A percentile compares a stretch with the other conserved stretches of the same genome.
phyloP scores from a whole-genome alignment of 306 rosid genomes.

The Begonia fuchsioides region DNA sequence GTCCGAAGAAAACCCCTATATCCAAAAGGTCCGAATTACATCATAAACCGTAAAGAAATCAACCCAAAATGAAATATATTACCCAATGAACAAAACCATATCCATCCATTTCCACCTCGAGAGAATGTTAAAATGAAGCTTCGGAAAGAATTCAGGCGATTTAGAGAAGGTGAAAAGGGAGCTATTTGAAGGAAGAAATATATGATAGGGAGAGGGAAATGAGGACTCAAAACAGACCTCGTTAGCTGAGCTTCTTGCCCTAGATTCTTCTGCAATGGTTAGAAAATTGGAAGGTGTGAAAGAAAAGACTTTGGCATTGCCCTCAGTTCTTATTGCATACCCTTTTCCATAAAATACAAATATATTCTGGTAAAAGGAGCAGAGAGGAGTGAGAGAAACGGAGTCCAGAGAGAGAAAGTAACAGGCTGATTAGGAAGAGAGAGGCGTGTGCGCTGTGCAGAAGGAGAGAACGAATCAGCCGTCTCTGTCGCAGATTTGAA shows the following conservation, averaged over 20 bases:
- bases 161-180: neutral
- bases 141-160: too few relatives aligned
- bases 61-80: neutral
- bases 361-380: conserved; percentile 1
- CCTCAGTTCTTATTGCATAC: neutral
- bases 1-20: neutral
- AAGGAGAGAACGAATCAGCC: conserved; percentile 14
- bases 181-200: neutral
- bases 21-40: neutral
- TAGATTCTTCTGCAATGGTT: conserved; percentile 62
- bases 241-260: conserved; percentile 32
- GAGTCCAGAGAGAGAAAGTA: too few relatives aligned
- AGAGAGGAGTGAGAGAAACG: neutral
- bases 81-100: neutral
- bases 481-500: conserved; percentile 13
- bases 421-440: too few relatives aligned
- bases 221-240: conserved; percentile 4
- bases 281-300: conserved; percentile 43
- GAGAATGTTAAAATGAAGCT: too few relatives aligned
- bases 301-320: conserved; percentile 28
- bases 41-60: too few relatives aligned
- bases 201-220: neutral
- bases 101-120: too few relatives aligned
- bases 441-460: conserved; percentile 1
- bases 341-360: conserved; percentile 1